phyloP scores from a whole-genome alignment of 108 stramenopile species.

The Bacterosira constricta region DNA sequence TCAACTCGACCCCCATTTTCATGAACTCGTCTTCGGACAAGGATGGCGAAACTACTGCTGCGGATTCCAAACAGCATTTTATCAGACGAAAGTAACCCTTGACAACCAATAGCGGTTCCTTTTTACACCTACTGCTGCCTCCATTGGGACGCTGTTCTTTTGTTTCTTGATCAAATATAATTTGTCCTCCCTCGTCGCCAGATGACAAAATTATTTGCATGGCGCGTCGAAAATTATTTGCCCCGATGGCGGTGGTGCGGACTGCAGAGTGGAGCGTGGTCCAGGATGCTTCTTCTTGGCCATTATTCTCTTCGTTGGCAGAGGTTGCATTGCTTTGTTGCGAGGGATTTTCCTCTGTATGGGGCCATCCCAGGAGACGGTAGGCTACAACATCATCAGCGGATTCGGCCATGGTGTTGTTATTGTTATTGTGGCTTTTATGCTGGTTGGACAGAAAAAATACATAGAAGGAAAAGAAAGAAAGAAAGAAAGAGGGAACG shows the following conservation, averaged over 20 bases:
- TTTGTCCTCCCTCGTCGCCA: neutral
- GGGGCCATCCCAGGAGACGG: too few species aligned
- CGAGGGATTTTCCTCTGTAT: too few species aligned
- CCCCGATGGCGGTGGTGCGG: neutral
- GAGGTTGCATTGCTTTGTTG: too few species aligned
- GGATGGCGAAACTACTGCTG: neutral
- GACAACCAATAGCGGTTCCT: neutral
- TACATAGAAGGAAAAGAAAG: too few species aligned
- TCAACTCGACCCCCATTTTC: neutral
- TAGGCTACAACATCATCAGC: too few species aligned
- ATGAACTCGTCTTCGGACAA: neutral
- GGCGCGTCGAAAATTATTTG: neutral
- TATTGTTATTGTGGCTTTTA: too few species aligned
- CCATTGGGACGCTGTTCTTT: too few species aligned
- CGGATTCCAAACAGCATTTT: neutral
- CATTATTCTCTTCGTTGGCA: too few species aligned
- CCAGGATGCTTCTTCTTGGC: too few species aligned
- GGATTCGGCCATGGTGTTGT: too few species aligned
- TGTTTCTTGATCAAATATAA: neutral
- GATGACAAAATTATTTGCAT: neutral
- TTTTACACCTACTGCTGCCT: neutral
- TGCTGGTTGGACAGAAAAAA: too few species aligned
- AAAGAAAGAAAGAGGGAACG: too few species aligned
- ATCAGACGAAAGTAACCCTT: conserved; percentile 1
- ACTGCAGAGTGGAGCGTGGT: neutral